Conservation (phyloP, 2,329 filamentous ascomycete species). For the Neopestalotiopsis sp. region DNA sequence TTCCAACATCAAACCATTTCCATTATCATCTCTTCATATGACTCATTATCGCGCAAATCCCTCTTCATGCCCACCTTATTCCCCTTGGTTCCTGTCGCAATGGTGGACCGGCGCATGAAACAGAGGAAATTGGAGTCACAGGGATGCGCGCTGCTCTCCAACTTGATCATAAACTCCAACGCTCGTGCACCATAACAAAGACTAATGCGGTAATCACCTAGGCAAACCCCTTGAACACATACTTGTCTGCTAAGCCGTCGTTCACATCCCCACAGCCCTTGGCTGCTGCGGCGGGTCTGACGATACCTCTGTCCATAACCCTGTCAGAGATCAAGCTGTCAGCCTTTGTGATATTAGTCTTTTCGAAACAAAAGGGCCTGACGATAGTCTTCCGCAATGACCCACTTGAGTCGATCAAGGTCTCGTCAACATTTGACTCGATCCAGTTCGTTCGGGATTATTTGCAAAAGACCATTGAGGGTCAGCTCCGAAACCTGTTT, state of each 20-base stretch:
- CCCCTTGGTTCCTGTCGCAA: conserved; percentile 22
- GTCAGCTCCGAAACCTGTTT: conserved; percentile 88
- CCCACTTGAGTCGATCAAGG: conserved; percentile 95
- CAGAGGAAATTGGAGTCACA: conserved; percentile 32
- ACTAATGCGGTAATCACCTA: conserved; percentile 56
- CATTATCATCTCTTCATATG: conserved; percentile 17
- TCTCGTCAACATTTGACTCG: conserved; percentile 98
- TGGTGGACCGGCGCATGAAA: conserved; percentile 43
- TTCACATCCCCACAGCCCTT: conserved; percentile 94
- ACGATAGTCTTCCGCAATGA: conserved; percentile 98
- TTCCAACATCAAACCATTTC: conserved; percentile 6
- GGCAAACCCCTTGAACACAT: conserved; percentile 97
- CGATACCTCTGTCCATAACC: conserved; percentile 97
- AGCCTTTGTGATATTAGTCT: conserved; percentile 96
- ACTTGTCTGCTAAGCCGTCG: conserved; percentile 85
- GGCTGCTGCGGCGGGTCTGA: conserved; percentile 88
- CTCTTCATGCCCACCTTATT: conserved; percentile 13
- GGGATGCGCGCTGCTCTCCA: conserved; percentile 34
- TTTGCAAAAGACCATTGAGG: conserved; percentile 93
- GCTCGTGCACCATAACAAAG: conserved; percentile 40
- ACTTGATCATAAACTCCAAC: conserved; percentile 25
- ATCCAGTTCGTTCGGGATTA: conserved; percentile 99
- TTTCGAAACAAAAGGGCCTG: conserved; percentile 95
- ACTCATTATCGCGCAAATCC: conserved; percentile 23
- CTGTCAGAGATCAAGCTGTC: conserved; percentile 94